These are phyloP conservation scores for Ustilago bromivora DNA, from an alignment of 1,284 basidiomycete species.

Conservation along the genomic window DNA sequence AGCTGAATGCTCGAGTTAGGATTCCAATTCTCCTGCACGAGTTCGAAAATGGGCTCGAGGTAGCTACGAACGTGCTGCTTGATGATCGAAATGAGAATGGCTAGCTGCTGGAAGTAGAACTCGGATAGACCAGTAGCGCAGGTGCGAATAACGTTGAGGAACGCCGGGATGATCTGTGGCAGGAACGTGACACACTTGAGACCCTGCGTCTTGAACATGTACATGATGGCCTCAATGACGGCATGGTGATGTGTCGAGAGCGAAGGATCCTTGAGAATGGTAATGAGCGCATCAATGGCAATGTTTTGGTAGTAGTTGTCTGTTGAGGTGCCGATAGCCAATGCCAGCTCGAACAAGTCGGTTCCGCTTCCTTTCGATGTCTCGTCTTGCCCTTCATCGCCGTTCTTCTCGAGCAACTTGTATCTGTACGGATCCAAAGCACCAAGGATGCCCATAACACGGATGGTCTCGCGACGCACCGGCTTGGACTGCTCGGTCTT, in stretches of 20 bases:
- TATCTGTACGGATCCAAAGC: constrained; percentile 97
- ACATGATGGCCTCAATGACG: constrained; percentile 98
- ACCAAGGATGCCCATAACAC: constrained; percentile 94
- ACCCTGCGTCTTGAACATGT: constrained; percentile 98
- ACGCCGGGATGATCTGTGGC: constrained; percentile 96
- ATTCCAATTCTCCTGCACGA: constrained; percentile 69
- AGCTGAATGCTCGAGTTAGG: constrained; percentile 83
- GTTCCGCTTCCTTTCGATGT: constrained; percentile 72
- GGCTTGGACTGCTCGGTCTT: constrained; percentile 82
- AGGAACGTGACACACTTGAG: constrained; percentile 95
- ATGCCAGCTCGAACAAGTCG: constrained; percentile 75
- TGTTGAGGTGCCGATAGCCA: constrained; percentile 70
- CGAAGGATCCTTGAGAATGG: constrained; percentile 79
- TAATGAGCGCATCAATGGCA: constrained; percentile 88
- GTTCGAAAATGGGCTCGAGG: constrained; percentile 67
- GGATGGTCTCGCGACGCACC: constrained; percentile 83
- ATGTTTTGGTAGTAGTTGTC: constrained; percentile 99
- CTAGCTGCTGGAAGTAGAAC: constrained; percentile 95
- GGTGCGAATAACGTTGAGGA: constrained; percentile 86
- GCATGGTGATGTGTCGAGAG: constrained; percentile 76
- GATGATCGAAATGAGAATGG: constrained; percentile 95
- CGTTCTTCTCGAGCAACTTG: constrained; percentile 81
- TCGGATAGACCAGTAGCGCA: constrained; percentile 84
- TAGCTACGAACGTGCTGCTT: constrained; percentile 94
- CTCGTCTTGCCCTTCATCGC: constrained; percentile 76